These are phyloP conservation scores for Stromatinia cepivora DNA, from an alignment of 2,329 filamentous ascomycete species.

Conservation along the genomic window DNA sequence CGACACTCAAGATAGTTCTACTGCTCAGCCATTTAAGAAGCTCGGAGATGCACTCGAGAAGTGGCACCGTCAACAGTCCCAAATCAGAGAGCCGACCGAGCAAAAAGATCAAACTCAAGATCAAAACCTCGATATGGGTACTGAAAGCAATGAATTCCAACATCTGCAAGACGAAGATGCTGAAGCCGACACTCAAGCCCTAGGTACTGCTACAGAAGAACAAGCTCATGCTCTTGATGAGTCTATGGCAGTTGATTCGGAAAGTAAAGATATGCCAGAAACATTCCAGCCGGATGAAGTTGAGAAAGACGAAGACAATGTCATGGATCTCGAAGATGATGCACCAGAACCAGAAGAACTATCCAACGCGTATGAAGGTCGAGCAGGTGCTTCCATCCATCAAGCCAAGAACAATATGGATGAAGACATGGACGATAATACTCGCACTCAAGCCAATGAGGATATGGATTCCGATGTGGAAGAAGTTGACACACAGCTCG, in stretches of 20 bases:
- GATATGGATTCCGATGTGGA: constrained; percentile 44
- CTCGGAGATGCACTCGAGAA: constrained; percentile 88
- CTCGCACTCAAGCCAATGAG: constrained; percentile 45
- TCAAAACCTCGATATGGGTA: constrained; percentile 48
- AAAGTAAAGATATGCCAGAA: constrained; percentile 60
- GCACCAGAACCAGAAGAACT: constrained; percentile 46
- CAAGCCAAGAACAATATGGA: constrained; percentile 48
- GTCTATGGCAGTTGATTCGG: constrained; percentile 79
- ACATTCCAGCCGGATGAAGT: constrained; percentile 46
- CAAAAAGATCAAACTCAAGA: constrained; percentile 46
- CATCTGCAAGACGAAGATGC: constrained; percentile 84
- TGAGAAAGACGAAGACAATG: constrained; percentile 47
- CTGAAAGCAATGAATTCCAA: constrained; percentile 88
- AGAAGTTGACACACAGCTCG: constrained; percentile 58
- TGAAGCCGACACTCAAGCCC: constrained; percentile 82
- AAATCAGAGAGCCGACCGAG: constrained; percentile 64
- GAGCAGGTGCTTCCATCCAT: constrained; percentile 58
- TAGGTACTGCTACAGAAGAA: constrained; percentile 85
- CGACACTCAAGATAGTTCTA: constrained; percentile 45
- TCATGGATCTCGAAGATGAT: constrained; percentile 45
- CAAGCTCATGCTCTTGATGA: constrained; percentile 85
- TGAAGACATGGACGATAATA: constrained; percentile 50
- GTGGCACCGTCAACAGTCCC: constrained; percentile 85
- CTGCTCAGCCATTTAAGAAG: constrained; percentile 82
- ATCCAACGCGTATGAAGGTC: constrained; percentile 54